These are phyloP conservation scores for Cymbopogon flexuosus DNA, from an alignment of 202 grass and related monocot species.

Conservation along the genomic window DNA sequence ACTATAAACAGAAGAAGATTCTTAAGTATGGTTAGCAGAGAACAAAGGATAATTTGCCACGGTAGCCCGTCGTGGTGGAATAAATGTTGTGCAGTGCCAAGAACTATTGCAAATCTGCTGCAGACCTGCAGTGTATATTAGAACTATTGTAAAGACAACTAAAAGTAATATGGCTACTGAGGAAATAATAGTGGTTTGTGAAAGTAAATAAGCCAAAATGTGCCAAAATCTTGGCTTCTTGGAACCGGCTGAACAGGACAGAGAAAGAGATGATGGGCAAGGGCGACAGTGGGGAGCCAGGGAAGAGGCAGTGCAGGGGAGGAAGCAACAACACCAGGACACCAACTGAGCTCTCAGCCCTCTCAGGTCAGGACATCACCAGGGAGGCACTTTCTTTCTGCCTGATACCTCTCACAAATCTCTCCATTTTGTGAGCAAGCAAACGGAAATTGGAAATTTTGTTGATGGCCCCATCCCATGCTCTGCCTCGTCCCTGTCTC, in stretches of 20 bases:
- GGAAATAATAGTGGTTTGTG: too few relatives aligned
- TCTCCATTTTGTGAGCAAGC: background rate
- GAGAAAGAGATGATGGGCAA: background rate
- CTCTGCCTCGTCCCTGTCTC: conserved; percentile 58
- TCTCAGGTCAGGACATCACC: background rate
- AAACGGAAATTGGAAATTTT: background rate
- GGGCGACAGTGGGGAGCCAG: conserved; percentile 41
- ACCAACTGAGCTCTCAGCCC: background rate
- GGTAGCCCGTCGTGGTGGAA: background rate
- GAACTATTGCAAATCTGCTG: background rate
- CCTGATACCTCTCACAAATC: background rate
- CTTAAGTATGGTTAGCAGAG: background rate
- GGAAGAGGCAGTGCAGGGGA: conserved; percentile 91
- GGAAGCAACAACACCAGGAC: conserved; percentile 47
- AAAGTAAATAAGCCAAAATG: background rate
- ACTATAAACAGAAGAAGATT: background rate
- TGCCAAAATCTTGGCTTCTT: background rate
- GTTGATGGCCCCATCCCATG: conserved; percentile 67
- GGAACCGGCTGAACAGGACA: too few relatives aligned
- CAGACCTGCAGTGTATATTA: background rate
- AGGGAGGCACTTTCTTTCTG: too few relatives aligned
- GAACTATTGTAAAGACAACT: background rate
- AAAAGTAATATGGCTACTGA: background rate
- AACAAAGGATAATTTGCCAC: background rate
- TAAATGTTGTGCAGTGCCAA: background rate